Percentiles rank a stretch among this genome's conserved stretches.
Evolutionary conservation across 1,139 yeast species (phyloP).

Genomic region (Diutina rugosa): DNA sequence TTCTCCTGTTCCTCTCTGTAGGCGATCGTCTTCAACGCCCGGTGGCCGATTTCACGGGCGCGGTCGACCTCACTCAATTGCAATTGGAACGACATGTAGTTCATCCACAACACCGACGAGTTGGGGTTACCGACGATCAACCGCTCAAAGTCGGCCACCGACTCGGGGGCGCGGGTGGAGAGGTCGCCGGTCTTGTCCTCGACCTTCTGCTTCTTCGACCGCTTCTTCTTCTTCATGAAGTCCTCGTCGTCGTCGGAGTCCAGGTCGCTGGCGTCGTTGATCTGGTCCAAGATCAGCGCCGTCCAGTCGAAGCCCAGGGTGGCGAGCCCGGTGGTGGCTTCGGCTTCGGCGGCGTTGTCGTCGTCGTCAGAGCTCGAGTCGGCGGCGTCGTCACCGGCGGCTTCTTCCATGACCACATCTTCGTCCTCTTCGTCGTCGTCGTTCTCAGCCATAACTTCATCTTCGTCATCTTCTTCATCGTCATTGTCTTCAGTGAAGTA

Average conservation of each 20-base stretch:
- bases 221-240: conserved; percentile 33
- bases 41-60: conserved; percentile 85
- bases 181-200: conserved; percentile 83
- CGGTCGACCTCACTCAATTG: conserved; percentile 88
- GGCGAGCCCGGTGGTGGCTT: conserved; percentile 40
- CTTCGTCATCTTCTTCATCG: conserved; percentile 10
- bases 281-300: conserved; percentile 75
- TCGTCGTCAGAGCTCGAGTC: conserved; percentile 8
- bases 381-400: conserved; percentile 8
- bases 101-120: conserved; percentile 93
- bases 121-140: conserved; percentile 83
- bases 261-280: conserved; percentile 37
- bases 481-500: conserved; percentile 42
- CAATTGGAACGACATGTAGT: conserved; percentile 94
- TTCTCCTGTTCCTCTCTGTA: conserved; percentile 91
- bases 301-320: conserved; percentile 91
- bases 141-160: conserved; percentile 84
- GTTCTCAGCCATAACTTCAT: conserved; percentile 8
- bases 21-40: conserved; percentile 83
- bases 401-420: conserved; percentile 7
- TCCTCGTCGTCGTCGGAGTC: conserved; percentile 46
- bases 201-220: conserved; percentile 29
- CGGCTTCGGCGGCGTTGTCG: conserved; percentile 5
- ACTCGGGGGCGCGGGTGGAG: conserved; percentile 78
- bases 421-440: conserved; percentile 10